phyloP scores from a whole-genome alignment of 768 basidiomycete species.

The Tricholoma bakamatsutake region DNA sequence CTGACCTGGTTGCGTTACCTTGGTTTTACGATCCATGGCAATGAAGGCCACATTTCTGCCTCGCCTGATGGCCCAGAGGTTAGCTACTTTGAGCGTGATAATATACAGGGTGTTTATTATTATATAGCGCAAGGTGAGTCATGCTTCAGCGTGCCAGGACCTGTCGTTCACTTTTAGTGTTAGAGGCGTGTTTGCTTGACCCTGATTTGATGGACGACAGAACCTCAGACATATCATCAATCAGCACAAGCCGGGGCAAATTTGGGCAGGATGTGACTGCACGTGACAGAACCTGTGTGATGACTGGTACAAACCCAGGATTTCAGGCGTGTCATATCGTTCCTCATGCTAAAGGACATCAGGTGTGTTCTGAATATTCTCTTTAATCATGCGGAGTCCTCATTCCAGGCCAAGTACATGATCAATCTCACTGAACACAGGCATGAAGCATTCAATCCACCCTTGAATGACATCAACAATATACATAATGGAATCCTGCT shows the following conservation, averaged over 20 bases:
- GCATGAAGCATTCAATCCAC: conserved; percentile 14
- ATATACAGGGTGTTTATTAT: conserved; percentile 14
- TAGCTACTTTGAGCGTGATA: conserved; percentile 3
- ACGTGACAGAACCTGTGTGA: neutral
- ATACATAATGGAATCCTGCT: conserved; percentile 13
- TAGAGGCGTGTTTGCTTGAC: conserved; percentile 11
- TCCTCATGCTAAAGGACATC: conserved; percentile 1
- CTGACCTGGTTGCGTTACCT: conserved; percentile 14
- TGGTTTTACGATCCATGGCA: conserved; percentile 13
- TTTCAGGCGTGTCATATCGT: neutral
- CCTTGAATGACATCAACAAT: conserved; percentile 15
- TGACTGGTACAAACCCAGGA: neutral
- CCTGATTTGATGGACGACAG: conserved; percentile 16
- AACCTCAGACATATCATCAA: neutral
- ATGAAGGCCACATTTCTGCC: conserved; percentile 11
- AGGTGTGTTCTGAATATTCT: conserved; percentile 1
- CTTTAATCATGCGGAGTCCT: neutral
- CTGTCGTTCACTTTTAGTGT: conserved; percentile 7
- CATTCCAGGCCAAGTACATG: conserved; percentile 10
- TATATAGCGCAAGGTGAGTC: conserved; percentile 12
- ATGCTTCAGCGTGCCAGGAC: conserved; percentile 7
- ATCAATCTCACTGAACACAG: conserved; percentile 12
- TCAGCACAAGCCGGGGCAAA: conserved; percentile 4
- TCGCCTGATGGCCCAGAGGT: conserved; percentile 10
- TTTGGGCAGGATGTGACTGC: neutral